Conservation (phyloP, 176 grass and related monocot species). For the Cenchrus fungigraminus region DNA sequence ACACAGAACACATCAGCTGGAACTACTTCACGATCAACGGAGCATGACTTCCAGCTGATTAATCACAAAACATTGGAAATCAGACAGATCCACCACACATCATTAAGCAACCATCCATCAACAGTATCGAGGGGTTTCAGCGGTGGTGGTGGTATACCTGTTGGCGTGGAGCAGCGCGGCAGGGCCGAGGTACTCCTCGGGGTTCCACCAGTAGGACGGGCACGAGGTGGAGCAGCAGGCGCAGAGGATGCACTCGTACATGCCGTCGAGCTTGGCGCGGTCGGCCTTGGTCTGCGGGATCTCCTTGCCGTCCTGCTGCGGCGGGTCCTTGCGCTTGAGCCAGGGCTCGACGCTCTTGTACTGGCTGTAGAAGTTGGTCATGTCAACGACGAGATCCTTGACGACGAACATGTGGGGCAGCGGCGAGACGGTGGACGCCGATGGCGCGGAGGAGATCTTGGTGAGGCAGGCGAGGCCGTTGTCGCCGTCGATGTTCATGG, state of each 20-base stretch:
- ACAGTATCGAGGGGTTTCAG: not conserved
- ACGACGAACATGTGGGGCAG: constrained; percentile 97
- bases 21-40: not conserved
- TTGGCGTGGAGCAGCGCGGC: constrained; percentile 84
- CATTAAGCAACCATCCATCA: not conserved
- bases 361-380: constrained; percentile 98
- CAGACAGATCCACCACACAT: constrained; percentile 36
- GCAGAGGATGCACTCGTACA: constrained; percentile 97
- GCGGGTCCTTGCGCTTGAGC: constrained; percentile 86
- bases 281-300: constrained; percentile 74
- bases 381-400: constrained; percentile 97
- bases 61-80: constrained; percentile 11
- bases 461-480: constrained; percentile 98
- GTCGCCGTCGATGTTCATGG: constrained; percentile 95
- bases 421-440: constrained; percentile 70
- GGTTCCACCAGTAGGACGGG: constrained; percentile 98
- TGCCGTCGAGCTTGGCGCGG: constrained; percentile 87
- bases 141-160: constrained; percentile 38
- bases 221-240: constrained; percentile 91
- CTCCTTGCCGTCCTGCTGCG: constrained; percentile 58
- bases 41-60: not conserved
- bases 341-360: constrained; percentile 92
- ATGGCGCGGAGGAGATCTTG: constrained; percentile 61
- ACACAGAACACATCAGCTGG: not conserved
- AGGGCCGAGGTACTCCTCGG: constrained; percentile 82